A percentile compares a stretch with the other conserved stretches of the same genome.
Conservation (phyloP, 192 early-diverging fungal species). For the Coemansia sp. region DNA sequence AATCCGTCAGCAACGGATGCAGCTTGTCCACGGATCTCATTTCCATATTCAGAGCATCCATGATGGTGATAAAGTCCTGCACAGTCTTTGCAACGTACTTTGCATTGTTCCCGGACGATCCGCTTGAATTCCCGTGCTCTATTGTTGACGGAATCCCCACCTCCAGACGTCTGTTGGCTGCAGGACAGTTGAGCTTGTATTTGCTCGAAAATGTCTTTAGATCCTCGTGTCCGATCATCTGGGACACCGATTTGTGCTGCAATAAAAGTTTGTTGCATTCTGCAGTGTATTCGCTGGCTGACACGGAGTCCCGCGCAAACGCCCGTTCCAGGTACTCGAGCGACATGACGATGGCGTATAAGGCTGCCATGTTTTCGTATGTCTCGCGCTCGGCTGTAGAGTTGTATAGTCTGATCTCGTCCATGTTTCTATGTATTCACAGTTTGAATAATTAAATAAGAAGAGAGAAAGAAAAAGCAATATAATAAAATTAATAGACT, state of each 20-base stretch:
- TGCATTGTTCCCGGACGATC: constrained; percentile 58
- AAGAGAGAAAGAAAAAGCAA: neutral
- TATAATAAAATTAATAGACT: neutral
- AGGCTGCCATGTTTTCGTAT: constrained; percentile 89
- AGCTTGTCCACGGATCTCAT: constrained; percentile 86
- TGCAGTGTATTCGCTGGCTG: constrained; percentile 86
- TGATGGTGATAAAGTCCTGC: constrained; percentile 86
- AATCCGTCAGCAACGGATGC: constrained; percentile 82
- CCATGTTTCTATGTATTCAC: constrained; percentile 15
- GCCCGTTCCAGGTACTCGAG: constrained; percentile 92
- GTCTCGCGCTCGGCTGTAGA: constrained; percentile 84
- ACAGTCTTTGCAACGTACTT: constrained; percentile 80
- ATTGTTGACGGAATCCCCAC: constrained; percentile 96
- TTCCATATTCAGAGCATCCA: constrained; percentile 86
- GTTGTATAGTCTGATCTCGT: constrained; percentile 80
- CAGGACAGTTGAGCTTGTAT: constrained; percentile 74
- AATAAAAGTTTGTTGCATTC: constrained; percentile 87
- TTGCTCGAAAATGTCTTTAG: constrained; percentile 52
- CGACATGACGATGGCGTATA: constrained; percentile 89
- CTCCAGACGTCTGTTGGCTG: constrained; percentile 82
- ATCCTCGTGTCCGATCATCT: constrained; percentile 52
- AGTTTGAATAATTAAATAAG: neutral
- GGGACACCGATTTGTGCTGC: constrained; percentile 81
- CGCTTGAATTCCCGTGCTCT: constrained; percentile 73
- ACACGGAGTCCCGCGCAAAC: constrained; percentile 85